phyloP scores from a whole-genome alignment of 495 filamentous ascomycete genomes.

The Xylaria cubensis region DNA sequence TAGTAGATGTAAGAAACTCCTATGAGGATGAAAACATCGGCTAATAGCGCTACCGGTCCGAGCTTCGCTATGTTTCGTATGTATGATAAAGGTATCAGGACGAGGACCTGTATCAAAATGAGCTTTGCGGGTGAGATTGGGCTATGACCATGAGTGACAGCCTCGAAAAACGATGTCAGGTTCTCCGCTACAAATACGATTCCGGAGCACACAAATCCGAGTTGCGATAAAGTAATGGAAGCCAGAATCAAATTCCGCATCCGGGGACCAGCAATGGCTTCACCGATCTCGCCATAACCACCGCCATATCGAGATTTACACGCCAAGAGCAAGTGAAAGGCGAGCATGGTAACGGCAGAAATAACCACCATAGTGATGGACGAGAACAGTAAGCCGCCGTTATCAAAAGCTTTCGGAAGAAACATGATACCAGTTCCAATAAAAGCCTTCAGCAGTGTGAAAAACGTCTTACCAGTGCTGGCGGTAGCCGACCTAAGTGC shows the following conservation, averaged over 20 bases:
- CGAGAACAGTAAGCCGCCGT: conserved; percentile 72
- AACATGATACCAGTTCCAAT: conserved; percentile 74
- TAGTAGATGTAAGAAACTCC: conserved; percentile 70
- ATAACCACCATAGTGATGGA: conserved; percentile 63
- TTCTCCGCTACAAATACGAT: conserved; percentile 74
- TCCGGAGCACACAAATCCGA: conserved; percentile 71
- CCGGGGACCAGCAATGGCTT: conserved; percentile 56
- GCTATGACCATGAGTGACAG: conserved; percentile 49
- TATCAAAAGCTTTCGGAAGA: conserved; percentile 70
- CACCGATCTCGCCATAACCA: conserved; percentile 69
- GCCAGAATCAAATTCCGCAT: conserved; percentile 61
- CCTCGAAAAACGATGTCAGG: conserved; percentile 61
- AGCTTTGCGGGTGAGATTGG: conserved; percentile 54
- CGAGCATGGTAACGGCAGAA: conserved; percentile 62
- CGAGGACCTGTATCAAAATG: conserved; percentile 62
- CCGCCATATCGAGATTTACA: conserved; percentile 60
- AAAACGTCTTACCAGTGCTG: conserved; percentile 67
- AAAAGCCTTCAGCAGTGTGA: conserved; percentile 71
- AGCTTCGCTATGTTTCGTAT: conserved; percentile 72
- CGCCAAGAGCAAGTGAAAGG: conserved; percentile 67
- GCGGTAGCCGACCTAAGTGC: conserved; percentile 59
- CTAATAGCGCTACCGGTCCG: conserved; percentile 63
- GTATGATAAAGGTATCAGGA: conserved; percentile 64
- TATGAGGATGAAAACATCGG: conserved; percentile 67
- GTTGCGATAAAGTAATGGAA: conserved; percentile 69